Evolutionary conservation across 208 protist genomes (phyloP), one percentile per base, ranked within the genome.

Genomic region (Trypanosoma vivax): DNA sequence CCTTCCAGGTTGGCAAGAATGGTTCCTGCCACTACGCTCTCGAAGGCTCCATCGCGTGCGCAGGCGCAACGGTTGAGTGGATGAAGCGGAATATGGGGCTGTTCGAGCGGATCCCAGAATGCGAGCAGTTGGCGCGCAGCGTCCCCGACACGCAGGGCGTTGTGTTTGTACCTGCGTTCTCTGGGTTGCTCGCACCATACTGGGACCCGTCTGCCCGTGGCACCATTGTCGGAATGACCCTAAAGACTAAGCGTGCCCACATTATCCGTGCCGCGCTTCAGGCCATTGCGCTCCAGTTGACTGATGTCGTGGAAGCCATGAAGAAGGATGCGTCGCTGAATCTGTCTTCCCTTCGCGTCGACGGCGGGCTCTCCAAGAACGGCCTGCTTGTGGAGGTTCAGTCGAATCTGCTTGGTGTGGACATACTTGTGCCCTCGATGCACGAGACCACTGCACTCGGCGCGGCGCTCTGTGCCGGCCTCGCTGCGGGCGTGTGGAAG

Each of bases 131-230:
- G 4, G 74, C 64, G 14, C 56, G 69, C 7, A 69, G 55, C 27
- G 84, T 92, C 6, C 13, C 13, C 25, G 61, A 75, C 49, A 85
- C 80, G 11, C 82, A 83, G 28, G 90, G 87, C 37, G 76, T 98
- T 42, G 87, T 96, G 43, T 98, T 99, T 70, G 97, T 99, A 2
- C 97, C 98, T 2, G 96, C 97, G 14, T 99, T 99, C 53, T 82
- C 79, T 3, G 98, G 98, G 9, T 77, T 99, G 1, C 90, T 99
- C 14, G 93, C 96, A 10, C 98, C 98, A 3, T 83, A 97, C 60
- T 99, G 98, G 98, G 64, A 95, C 21, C 65, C 81, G 13, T 88
- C 94, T 34, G 98, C 97, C 6, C 74, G 96, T 19, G 97, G 96
- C 31, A 85, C 65, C 2, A 94, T 97, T 47, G 50, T 97, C 4